phyloP scores from a whole-genome alignment of 495 filamentous ascomycete species.

The Patellaria atrata region DNA sequence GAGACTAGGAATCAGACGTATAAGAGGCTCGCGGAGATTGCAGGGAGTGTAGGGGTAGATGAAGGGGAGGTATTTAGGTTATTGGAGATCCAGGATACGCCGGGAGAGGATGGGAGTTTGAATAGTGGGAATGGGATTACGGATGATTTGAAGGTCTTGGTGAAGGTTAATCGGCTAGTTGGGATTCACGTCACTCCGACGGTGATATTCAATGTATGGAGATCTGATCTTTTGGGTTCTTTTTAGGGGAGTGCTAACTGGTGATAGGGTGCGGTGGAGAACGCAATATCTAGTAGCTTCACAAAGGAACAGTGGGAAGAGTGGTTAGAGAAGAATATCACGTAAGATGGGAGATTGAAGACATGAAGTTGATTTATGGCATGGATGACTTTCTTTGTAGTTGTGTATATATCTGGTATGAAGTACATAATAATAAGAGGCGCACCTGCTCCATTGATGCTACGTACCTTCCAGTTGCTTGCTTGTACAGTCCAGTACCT shows the following conservation, averaged over 20 bases:
- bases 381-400: too few relatives aligned
- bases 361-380: too few relatives aligned
- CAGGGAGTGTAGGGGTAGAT: constrained; percentile 48
- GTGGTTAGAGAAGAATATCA: constrained; percentile 65
- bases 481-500: too few relatives aligned
- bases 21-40: constrained; percentile 55
- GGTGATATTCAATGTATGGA: constrained; percentile 73
- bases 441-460: too few relatives aligned
- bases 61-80: constrained; percentile 48
- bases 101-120: constrained; percentile 43
- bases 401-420: too few relatives aligned
- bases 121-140: constrained; percentile 73
- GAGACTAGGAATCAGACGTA: constrained; percentile 82
- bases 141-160: constrained; percentile 67
- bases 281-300: constrained; percentile 64
- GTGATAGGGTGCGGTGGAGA: constrained; percentile 59
- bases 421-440: too few relatives aligned
- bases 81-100: constrained; percentile 48
- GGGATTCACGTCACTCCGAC: constrained; percentile 86
- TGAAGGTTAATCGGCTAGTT: constrained; percentile 58
- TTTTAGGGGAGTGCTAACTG: too few relatives aligned
- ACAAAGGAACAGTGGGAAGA: constrained; percentile 66
- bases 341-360: too few relatives aligned
- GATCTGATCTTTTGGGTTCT: too few relatives aligned
- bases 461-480: too few relatives aligned